Evolutionary conservation across 2,329 filamentous ascomycete genomes (phyloP).

Genomic region (Thielaviopsis populi): DNA sequence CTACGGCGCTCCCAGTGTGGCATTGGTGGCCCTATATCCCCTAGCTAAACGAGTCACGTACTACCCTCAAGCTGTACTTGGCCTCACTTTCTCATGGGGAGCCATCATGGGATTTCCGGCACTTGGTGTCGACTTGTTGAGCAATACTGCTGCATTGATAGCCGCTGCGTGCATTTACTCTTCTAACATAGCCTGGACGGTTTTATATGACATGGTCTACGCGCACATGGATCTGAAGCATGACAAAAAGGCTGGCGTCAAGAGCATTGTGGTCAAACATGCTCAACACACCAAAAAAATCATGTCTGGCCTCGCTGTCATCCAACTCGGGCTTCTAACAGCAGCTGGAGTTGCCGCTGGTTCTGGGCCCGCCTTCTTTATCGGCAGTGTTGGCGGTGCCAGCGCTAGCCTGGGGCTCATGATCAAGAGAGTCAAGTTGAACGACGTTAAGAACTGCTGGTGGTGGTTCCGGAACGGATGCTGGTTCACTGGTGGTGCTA

Average conservation of each 20-base stretch:
- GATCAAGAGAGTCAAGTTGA: conserved; percentile 52
- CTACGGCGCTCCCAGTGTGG: conserved; percentile 61
- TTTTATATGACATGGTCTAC: conserved; percentile 86
- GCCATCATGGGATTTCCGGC: conserved; percentile 79
- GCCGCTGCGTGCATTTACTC: conserved; percentile 57
- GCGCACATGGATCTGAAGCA: conserved; percentile 85
- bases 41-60: conserved; percentile 75
- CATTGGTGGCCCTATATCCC: conserved; percentile 62
- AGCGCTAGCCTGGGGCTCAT: conserved; percentile 46
- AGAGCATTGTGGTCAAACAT: conserved; percentile 71
- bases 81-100: conserved; percentile 78
- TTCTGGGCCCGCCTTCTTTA: conserved; percentile 54
- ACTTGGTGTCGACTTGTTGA: conserved; percentile 59
- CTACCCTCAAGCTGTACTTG: conserved; percentile 73
- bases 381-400: conserved; percentile 51
- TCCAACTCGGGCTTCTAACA: conserved; percentile 54
- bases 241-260: conserved; percentile 74
- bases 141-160: conserved; percentile 44
- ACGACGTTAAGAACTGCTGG: conserved; percentile 54
- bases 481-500: conserved; percentile 50
- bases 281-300: conserved; percentile 63
- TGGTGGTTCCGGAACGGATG: conserved; percentile 64
- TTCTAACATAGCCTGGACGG: conserved; percentile 72
- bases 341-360: conserved; percentile 53
- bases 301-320: conserved; percentile 50